Base-by-base conservation (phyloP, 2,329 filamentous ascomycete genomes). In the Ophiostoma ulmi region DNA sequence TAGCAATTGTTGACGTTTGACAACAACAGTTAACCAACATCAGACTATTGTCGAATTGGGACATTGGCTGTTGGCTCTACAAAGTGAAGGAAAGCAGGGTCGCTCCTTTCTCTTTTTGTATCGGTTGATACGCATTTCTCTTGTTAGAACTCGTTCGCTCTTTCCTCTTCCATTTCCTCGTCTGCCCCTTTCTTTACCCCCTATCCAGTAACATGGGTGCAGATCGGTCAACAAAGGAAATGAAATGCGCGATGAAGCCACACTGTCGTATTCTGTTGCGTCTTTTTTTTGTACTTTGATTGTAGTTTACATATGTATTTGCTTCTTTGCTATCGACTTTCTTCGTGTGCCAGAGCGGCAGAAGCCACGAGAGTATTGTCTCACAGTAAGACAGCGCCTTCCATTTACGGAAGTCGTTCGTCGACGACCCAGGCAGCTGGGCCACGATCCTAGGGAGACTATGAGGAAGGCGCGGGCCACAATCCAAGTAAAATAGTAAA, bases 211-310 rank as follows among this genome's bases (percentile, higher is more conserved):
- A 26, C 26, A 11, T 58, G 31, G 52, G n/a, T 11, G 52, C 52
- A 58, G 52, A 58, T 58, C 52, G n/a, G 11, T 48, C 38, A 3
- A 26, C 14, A 44, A 48, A 8, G 39, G 39, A 41, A 41, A 67
- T 17, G 38, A 67, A 67, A 13, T 58, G 52, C 58, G 26, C 58
- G 58, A 36, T 64, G 14, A 64, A 64, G 58, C 58, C 26, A 64
- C 58, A 64, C 58, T 1, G 58, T 64, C 58, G 58, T 36, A 64
- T 64, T 64, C 11, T 36, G 13, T 31, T 22, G 31, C 8, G 58
- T 20, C 44, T 48, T 7, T 7, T 6, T 48, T 48, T 6, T 48
- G 44, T 48, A 17, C 44, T 48, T 17, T 8, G 38, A 39, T 39
- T 39, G 38, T 48, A 17, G 44, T 20, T 48, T 48, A 6, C 5